Conservation (phyloP, 768 basidiomycete genomes). For the Chalciporus piperatus region DNA sequence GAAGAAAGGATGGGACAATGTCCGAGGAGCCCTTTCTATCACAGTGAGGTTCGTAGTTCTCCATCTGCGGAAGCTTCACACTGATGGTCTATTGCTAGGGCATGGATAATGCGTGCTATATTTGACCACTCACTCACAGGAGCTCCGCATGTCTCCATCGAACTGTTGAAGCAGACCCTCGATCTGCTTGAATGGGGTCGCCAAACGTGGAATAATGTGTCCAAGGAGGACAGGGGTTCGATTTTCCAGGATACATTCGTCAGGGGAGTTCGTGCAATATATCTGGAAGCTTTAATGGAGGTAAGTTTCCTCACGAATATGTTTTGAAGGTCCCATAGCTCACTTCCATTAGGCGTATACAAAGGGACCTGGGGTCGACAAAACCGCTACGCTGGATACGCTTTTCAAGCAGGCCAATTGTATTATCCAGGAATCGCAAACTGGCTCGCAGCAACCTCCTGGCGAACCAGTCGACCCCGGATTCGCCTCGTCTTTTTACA, state of each 20-base stretch:
- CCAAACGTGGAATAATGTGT: slow-evolving; percentile 1
- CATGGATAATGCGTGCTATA: slow-evolving; percentile 19
- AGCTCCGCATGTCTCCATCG: neutral
- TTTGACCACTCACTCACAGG: neutral
- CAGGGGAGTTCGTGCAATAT: slow-evolving; percentile 13
- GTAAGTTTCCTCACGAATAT: neutral
- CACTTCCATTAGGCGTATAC: neutral
- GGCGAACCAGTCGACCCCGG: slow-evolving; percentile 3
- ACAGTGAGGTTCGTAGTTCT: slow-evolving; percentile 36
- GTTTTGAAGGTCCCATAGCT: neutral
- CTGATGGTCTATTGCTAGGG: slow-evolving; percentile 5
- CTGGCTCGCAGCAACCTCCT: neutral
- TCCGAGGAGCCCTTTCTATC: slow-evolving; percentile 33
- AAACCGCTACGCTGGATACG: neutral
- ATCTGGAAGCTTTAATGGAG: slow-evolving; percentile 6
- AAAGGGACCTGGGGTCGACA: slow-evolving; percentile 1
- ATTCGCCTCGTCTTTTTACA: slow-evolving; percentile 17
- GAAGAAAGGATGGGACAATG: slow-evolving; percentile 26
- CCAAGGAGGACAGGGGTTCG: slow-evolving; percentile 10
- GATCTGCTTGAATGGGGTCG: slow-evolving; percentile 18
- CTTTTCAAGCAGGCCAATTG: neutral
- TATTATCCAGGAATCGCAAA: neutral
- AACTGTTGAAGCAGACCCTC: slow-evolving; percentile 10
- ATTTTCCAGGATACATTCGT: slow-evolving; percentile 22
- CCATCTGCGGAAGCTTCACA: neutral